Conservation (phyloP, 345 rosid species). For the Citrus hindsii region DNA sequence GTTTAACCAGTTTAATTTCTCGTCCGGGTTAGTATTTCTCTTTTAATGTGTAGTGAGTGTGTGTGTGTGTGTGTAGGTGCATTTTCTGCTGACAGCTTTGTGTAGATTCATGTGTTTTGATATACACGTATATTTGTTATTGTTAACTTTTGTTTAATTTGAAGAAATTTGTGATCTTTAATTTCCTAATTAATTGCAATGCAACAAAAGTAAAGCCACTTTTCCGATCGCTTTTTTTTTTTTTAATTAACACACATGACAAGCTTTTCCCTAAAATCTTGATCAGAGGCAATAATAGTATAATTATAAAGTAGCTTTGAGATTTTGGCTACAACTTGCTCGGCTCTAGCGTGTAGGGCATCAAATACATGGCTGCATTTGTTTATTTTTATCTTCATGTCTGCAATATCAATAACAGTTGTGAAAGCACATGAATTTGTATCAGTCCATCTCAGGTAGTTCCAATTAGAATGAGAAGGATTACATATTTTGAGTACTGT, state of each 20-base stretch:
- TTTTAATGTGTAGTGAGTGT: not conserved
- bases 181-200: not conserved
- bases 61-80: too few species aligned
- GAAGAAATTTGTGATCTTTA: not conserved
- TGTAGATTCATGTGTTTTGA: not conserved
- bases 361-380: conserved; percentile 30
- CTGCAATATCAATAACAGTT: conserved; percentile 16
- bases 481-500: not conserved
- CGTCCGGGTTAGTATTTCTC: not conserved
- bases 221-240: not conserved
- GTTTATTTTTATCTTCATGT: conserved; percentile 39
- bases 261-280: not conserved
- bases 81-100: not conserved
- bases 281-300: not conserved
- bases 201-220: not conserved
- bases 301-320: conserved; percentile 30
- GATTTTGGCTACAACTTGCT: conserved; percentile 35
- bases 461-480: conserved; percentile 19
- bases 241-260: conserved; percentile 8
- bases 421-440: conserved; percentile 19
- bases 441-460: conserved; percentile 15
- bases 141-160: not conserved
- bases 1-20: not conserved
- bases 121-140: not conserved
- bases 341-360: conserved; percentile 33